These are phyloP conservation scores for Ustilago hordei DNA, from an alignment of 1,284 basidiomycete genomes.

Conservation along the genomic window DNA sequence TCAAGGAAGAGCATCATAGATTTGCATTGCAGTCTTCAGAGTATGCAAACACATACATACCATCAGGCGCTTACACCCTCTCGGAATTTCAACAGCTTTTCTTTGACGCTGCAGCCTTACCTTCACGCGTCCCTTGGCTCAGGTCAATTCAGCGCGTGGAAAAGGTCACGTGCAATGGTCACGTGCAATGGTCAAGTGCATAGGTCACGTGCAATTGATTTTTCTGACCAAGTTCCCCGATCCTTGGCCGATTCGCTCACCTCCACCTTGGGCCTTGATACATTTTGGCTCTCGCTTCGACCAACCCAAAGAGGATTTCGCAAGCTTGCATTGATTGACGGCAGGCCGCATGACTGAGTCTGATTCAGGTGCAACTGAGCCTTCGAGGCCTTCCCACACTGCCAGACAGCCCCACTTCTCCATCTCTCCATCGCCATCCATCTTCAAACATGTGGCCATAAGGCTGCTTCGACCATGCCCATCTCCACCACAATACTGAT, in stretches of 20 bases:
- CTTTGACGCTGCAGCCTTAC: slow-evolving; percentile 2
- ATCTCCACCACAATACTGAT: not conserved
- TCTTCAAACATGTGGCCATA: not conserved
- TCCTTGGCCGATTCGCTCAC: slow-evolving; percentile 6
- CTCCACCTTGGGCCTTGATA: slow-evolving; percentile 13
- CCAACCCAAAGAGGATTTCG: not conserved
- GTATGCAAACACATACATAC: not conserved
- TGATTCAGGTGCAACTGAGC: not conserved
- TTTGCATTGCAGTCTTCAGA: not conserved
- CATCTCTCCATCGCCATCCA: slow-evolving; percentile 1
- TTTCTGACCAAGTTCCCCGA: not conserved
- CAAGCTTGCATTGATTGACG: not conserved
- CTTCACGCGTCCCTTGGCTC: not conserved
- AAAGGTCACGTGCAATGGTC: slow-evolving; percentile 4
- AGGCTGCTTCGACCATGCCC: slow-evolving; percentile 14
- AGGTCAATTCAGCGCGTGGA: slow-evolving; percentile 9
- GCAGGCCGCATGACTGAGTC: slow-evolving; percentile 13
- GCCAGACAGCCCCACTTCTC: not conserved
- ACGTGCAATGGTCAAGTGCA: slow-evolving; percentile 17
- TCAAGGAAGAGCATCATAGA: not conserved
- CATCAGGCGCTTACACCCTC: not conserved
- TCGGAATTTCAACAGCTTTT: slow-evolving; percentile 12
- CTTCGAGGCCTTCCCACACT: slow-evolving; percentile 1
- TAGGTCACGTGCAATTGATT: slow-evolving; percentile 19
- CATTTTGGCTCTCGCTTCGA: not conserved